Percentiles rank a stretch among this genome's conserved stretches.
phyloP scores from a whole-genome alignment of 2,329 filamentous ascomycete species.

The Cryphonectria nitschkei region DNA sequence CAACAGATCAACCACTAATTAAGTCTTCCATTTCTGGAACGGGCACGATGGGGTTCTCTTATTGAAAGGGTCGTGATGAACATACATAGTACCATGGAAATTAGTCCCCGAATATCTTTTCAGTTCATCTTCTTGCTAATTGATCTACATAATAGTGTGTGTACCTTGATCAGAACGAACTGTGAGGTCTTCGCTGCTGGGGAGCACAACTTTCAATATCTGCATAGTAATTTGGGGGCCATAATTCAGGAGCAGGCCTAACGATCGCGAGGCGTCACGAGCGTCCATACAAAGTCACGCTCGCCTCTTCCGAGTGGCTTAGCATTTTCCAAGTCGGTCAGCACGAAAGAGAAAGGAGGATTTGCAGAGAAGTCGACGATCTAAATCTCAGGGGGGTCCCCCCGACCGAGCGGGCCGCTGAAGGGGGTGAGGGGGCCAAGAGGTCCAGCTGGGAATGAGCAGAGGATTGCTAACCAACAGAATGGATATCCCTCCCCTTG shows the following conservation, averaged over 20 bases:
- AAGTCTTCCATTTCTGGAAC: background rate
- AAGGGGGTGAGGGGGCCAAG: background rate
- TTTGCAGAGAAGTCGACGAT: constrained; percentile 21
- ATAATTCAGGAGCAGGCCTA: background rate
- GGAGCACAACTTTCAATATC: too few species aligned
- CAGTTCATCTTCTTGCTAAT: background rate
- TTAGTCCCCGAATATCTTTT: background rate
- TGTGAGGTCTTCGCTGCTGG: background rate
- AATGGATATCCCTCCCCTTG: background rate
- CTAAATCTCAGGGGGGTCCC: constrained; percentile 20
- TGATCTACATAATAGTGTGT: background rate
- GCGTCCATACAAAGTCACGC: background rate
- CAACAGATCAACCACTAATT: background rate
- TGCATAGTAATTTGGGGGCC: too few species aligned
- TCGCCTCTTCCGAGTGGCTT: background rate
- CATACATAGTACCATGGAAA: background rate
- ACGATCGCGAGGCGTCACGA: background rate
- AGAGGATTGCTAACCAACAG: constrained; percentile 5
- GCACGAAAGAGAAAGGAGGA: constrained; percentile 25
- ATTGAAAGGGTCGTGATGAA: background rate
- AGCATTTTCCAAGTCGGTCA: background rate
- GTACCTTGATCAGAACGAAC: background rate
- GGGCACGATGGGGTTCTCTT: background rate
- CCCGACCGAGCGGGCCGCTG: constrained; percentile 11
- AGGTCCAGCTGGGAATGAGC: constrained; percentile 2